Evolutionary conservation across 2,329 filamentous ascomycete genomes (phyloP), one percentile per base, ranked within the genome.

Genomic region (Elsinoe necatrix): DNA sequence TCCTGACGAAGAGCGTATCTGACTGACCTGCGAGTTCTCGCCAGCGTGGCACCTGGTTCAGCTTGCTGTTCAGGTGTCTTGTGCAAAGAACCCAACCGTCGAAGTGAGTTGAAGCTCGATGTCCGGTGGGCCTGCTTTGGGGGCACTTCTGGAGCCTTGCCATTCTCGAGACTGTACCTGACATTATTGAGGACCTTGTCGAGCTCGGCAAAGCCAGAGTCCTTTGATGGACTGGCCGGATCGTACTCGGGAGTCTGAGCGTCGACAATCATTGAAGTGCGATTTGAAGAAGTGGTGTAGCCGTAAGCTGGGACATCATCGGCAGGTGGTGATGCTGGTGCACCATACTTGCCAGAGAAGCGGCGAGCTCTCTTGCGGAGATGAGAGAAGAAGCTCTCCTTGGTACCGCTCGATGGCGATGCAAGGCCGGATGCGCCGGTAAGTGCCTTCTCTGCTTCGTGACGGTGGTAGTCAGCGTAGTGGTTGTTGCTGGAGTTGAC

Each of bases 301-400:
- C 90, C 95, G 43, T 91, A 92, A 54, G 14, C 29, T 1, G 39
- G 23, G 55, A 95, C 77, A 66, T 97, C 92, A 63, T 96, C 91
- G 56, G 85, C 84, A 42, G 80, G 82, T 7, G 89, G 86, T 16
- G 89, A 88, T 58, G 86, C 82, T 6, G 89, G 85, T 12, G 84
- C 85, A 68, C 92, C 88, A 67, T 95, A 90, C 57, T 92, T 85
- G 47, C 93, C 93, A 23, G 93, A 98, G 59, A 98, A 85, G 63
- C 93, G 82, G 63, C 93, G 83, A 25, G 95, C 93, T 54, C 92
- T 85, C 73, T 98, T 98, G 57, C 93, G 83, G 6, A 98, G 79
- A 69, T 98, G 93, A 0, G 93, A 97, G 73, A 98, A 98, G 77
- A 98, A 98, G 71, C 93, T 89, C 71, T 98, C 93, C 68, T 95